Conservation (phyloP, 2,329 filamentous ascomycete species). For the Chaetomiaceae sp. region DNA sequence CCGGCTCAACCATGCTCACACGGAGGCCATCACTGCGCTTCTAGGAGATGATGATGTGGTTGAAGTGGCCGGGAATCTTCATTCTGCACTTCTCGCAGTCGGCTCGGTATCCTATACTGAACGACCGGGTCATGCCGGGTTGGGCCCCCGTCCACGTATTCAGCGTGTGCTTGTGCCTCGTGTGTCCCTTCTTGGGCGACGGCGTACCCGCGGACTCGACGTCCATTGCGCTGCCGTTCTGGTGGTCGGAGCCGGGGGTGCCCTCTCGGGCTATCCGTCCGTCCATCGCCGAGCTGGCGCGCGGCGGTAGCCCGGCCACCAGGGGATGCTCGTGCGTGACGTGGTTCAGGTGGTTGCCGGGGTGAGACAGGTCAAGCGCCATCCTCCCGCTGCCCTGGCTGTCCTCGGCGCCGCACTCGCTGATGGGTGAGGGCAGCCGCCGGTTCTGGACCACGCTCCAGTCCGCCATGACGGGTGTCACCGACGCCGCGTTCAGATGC, state of each 20-base stretch:
- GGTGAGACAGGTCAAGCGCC: conserved; percentile 34
- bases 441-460: conserved; percentile 52
- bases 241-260: conserved; percentile 19
- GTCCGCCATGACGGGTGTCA: conserved; percentile 32
- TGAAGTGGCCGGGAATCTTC: conserved; percentile 74
- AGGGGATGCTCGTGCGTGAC: conserved; percentile 29
- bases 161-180: conserved; percentile 54
- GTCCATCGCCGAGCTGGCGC: conserved; percentile 32
- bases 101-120: conserved; percentile 72
- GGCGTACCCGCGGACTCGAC: conserved; percentile 43
- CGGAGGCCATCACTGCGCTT: conserved; percentile 7
- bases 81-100: conserved; percentile 74
- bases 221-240: conserved; percentile 28
- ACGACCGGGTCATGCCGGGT: conserved; percentile 62
- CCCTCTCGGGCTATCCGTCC: conserved; percentile 26
- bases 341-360: conserved; percentile 22
- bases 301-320: conserved; percentile 32
- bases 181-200: conserved; percentile 49
- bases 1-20: conserved; percentile 11
- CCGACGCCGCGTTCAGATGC: conserved; percentile 21
- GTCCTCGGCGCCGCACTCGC: conserved; percentile 48
- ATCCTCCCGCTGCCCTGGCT: conserved; percentile 35
- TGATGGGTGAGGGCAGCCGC: conserved; percentile 56
- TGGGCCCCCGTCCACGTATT: conserved; percentile 56
- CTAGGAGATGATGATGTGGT: conserved; percentile 68